These are phyloP conservation scores for Helicocarpus griseus DNA, from an alignment of 2,329 filamentous ascomycete genomes.

Conservation along the genomic window DNA sequence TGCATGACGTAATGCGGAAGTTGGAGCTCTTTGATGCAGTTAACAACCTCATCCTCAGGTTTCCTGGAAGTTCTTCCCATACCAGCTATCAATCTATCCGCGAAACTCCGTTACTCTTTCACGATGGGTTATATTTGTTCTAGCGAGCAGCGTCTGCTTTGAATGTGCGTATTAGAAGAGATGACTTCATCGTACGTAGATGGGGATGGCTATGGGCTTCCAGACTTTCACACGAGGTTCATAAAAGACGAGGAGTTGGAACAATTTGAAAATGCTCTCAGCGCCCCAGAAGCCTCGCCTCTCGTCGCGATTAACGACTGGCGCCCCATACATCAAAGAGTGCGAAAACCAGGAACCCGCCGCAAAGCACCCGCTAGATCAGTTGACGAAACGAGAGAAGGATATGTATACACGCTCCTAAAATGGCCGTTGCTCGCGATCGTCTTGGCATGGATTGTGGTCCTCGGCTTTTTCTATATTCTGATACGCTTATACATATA, in stretches of 20 bases:
- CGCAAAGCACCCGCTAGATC: conserved; percentile 44
- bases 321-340: conserved; percentile 72
- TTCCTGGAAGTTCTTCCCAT: no score
- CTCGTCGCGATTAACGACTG: conserved; percentile 92
- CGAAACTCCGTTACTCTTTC: background rate
- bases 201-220: conserved; percentile 55
- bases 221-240: conserved; percentile 74
- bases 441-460: conserved; percentile 69
- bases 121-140: background rate
- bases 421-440: conserved; percentile 86
- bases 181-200: background rate
- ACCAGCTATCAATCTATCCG: no score
- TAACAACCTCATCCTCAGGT: no score
- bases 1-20: no score
- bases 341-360: conserved; percentile 41
- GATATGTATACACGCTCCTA: conserved; percentile 75
- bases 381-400: conserved; percentile 89
- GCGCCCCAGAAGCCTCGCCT: conserved; percentile 67
- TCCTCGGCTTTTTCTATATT: conserved; percentile 65
- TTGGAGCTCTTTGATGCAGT: no score
- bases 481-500: conserved; percentile 82
- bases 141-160: background rate
- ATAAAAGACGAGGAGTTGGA: conserved; percentile 60
- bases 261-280: conserved; percentile 70
- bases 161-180: background rate